Base-by-base conservation (phyloP, 2,329 filamentous ascomycete genomes). In the Apiospora marii region DNA sequence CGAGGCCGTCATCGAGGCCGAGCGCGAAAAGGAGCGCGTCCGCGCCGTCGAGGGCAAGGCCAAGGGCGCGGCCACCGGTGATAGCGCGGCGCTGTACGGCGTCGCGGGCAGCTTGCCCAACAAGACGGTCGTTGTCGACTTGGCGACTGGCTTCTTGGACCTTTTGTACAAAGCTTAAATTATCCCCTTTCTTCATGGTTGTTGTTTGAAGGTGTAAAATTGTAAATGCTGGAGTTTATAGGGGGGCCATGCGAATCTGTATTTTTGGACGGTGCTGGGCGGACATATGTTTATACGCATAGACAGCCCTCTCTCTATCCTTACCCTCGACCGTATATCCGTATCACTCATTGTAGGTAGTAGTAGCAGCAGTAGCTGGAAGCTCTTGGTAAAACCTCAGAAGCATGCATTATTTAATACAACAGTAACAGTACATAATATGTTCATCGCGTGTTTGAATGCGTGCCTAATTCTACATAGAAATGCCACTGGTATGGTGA, bases 81-180 rank as follows among this genome's bases (percentile, higher is more conserved):
- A 98, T 81, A 91, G 94, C 19, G 94, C 94, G 1, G 95, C 95
- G 5, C 84, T 99, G 74, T 99, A 99, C 83, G 96, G 96, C 71
- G 95, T 99, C 72, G 96, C 96, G 0, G 96, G 96, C 7, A 97
- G 94, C 79, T 84, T 99, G 82, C 96, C 96, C 1, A 97, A 99
- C 82, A 98, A 98, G 89, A 94, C 93, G 77, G 92, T 99, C 46
- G 95, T 99, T 44, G 94, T 94, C 76, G 94, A 97, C 78, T 84
- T 99, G 80, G 96, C 95, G 1, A 94, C 89, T 76, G 96, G 95
- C 0, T 99, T 98, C 83, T 86, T 98, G 80, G 95, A 98, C 84
- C 92, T 96, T 70, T 81, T 98, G 82, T 98, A 98, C 84, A 97
- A 97, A 87, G 92, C 92, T 73, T 96, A 85, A 84, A 43, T 41